Conservation (phyloP, 768 basidiomycete genomes). For the Pulveroboletus ravenelii region DNA sequence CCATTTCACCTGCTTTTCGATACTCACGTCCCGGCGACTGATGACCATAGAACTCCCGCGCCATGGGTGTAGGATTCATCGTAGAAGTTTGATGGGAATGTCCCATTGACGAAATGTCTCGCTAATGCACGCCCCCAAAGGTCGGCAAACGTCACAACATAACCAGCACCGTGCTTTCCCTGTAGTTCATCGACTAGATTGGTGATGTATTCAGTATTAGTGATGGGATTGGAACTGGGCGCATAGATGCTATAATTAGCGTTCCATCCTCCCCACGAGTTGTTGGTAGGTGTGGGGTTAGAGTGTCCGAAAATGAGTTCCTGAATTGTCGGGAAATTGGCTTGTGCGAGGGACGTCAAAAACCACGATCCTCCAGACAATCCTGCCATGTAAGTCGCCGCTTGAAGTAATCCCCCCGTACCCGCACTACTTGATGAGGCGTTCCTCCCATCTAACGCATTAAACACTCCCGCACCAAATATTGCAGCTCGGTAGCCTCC, state of each 20-base stretch:
- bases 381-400: constrained; percentile 49
- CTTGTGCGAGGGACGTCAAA: constrained; percentile 37
- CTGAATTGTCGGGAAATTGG: constrained; percentile 38
- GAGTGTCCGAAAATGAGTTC: constrained; percentile 34
- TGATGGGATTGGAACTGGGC: constrained; percentile 20
- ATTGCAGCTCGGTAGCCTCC: constrained; percentile 56
- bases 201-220: constrained; percentile 14
- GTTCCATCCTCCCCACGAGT: constrained; percentile 34
- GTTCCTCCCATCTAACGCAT: constrained; percentile 49
- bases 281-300: constrained; percentile 9
- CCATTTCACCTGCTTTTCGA: background rate
- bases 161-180: constrained; percentile 31
- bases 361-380: constrained; percentile 44
- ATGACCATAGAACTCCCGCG: constrained; percentile 33
- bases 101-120: constrained; percentile 39
- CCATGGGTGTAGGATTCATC: constrained; percentile 31
- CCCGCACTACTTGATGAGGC: constrained; percentile 37
- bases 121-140: constrained; percentile 25
- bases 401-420: constrained; percentile 48
- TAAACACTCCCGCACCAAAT: constrained; percentile 48
- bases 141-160: constrained; percentile 29
- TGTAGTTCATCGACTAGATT: constrained; percentile 23
- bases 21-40: constrained; percentile 31
- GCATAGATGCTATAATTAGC: constrained; percentile 16
- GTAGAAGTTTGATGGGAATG: constrained; percentile 29